A percentile compares a stretch with the other conserved stretches of the same genome.
phyloP scores from a whole-genome alignment of 2,329 filamentous ascomycete genomes.

The Akanthomyces muscarius region DNA sequence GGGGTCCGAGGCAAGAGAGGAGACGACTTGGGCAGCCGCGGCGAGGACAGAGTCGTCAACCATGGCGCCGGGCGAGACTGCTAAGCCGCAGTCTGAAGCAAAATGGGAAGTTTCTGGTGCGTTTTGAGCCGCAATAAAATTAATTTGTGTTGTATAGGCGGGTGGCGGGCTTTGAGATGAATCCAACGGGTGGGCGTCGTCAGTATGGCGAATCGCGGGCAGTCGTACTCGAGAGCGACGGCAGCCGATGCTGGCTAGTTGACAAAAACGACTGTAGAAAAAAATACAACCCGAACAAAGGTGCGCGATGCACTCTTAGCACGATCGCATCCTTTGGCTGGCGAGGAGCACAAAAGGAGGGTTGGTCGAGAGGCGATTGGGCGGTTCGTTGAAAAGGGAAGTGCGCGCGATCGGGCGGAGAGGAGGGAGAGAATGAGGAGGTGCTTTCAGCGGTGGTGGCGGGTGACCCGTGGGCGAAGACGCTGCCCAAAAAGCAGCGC shows the following conservation, averaged over 20 bases:
- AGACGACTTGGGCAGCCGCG: slow-evolving; percentile 51
- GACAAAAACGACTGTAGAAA: background rate
- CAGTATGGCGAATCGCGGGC: background rate
- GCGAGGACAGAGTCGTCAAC: slow-evolving; percentile 53
- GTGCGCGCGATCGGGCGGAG: slow-evolving; percentile 10
- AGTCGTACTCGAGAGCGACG: background rate
- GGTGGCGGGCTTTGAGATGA: background rate
- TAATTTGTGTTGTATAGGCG: background rate
- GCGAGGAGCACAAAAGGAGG: background rate
- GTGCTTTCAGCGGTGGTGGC: slow-evolving; percentile 1
- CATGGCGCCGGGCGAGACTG: slow-evolving; percentile 32
- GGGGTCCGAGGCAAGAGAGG: slow-evolving; percentile 45
- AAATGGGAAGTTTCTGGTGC: background rate
- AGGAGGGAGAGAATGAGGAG: slow-evolving; percentile 7
- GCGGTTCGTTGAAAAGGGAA: background rate
- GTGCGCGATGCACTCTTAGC: slow-evolving; percentile 14
- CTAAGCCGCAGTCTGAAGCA: slow-evolving; percentile 9
- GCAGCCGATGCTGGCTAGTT: background rate
- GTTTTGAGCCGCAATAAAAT: background rate
- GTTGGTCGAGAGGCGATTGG: background rate
- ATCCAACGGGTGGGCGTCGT: background rate
- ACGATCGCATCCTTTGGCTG: slow-evolving; percentile 14
- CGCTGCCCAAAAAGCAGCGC: background rate
- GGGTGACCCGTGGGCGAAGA: background rate
- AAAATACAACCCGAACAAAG: background rate